Percentiles rank a stretch among this genome's conserved stretches.
phyloP scores from a whole-genome alignment of 192 early-diverging fungal genomes.

The Coemansia sp. region DNA sequence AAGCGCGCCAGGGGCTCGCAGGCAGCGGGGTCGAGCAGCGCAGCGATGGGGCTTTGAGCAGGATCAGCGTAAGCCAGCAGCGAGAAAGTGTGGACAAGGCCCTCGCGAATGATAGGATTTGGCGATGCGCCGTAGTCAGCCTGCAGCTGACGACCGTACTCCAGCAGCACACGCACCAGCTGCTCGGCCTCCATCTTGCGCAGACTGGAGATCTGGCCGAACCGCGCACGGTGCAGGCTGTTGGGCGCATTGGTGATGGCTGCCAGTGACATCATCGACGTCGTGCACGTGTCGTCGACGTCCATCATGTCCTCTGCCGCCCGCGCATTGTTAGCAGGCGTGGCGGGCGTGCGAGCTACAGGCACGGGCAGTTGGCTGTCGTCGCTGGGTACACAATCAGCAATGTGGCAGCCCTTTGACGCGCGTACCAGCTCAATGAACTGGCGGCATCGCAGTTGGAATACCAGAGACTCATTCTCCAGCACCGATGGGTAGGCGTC shows the following conservation, averaged over 20 bases:
- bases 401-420: constrained; percentile 36
- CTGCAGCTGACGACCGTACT: constrained; percentile 60
- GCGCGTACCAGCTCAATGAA: constrained; percentile 82
- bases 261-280: constrained; percentile 33
- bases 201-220: constrained; percentile 32
- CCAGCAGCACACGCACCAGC: constrained; percentile 47
- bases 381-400: constrained; percentile 34
- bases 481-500: constrained; percentile 69
- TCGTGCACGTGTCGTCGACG: constrained; percentile 46
- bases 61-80: constrained; percentile 71
- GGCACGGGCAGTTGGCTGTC: constrained; percentile 27
- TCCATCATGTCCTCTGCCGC: constrained; percentile 49
- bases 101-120: constrained; percentile 45
- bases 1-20: constrained; percentile 63
- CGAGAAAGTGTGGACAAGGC: constrained; percentile 65
- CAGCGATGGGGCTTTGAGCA: constrained; percentile 48
- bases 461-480: constrained; percentile 64
- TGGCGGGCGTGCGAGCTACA: neutral
- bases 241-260: constrained; percentile 39
- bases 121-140: constrained; percentile 53
- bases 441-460: constrained; percentile 78
- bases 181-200: constrained; percentile 28
- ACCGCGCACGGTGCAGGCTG: constrained; percentile 9
- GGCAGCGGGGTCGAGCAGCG: constrained; percentile 55
- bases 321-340: neutral